phyloP scores from a whole-genome alignment of 495 filamentous ascomycete species.

The Paragyromitra xinjiangensis region DNA sequence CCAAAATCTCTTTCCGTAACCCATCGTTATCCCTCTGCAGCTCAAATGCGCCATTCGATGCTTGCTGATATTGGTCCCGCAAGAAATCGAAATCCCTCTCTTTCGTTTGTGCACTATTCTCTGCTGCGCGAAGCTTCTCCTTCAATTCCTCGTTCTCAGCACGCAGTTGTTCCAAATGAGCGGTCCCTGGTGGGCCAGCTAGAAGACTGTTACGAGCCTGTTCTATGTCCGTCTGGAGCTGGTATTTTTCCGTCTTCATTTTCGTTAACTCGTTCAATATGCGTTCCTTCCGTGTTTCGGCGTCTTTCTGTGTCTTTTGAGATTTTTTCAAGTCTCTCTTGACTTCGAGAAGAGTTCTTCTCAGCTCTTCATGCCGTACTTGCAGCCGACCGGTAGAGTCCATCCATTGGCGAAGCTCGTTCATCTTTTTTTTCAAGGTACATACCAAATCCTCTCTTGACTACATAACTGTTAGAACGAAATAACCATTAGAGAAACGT shows the following conservation, averaged over 20 bases:
- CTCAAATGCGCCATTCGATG: conserved; percentile 66
- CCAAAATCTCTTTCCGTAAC: conserved; percentile 63
- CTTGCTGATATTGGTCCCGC: conserved; percentile 70
- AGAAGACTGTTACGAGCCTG: conserved; percentile 23
- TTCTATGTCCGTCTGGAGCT: conserved; percentile 15
- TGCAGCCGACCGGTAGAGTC: conserved; percentile 51
- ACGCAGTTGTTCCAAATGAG: conserved; percentile 42
- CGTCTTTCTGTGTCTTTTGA: conserved; percentile 20
- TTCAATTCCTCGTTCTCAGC: conserved; percentile 61
- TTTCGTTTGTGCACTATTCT: conserved; percentile 61
- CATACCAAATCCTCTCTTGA: conserved; percentile 36
- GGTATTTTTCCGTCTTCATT: conserved; percentile 24
- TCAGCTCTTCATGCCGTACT: conserved; percentile 41
- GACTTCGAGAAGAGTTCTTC: conserved; percentile 14
- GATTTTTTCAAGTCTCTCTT: conserved; percentile 28
- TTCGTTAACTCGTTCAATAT: conserved; percentile 42
- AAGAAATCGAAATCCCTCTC: conserved; percentile 67
- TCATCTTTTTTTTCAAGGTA: conserved; percentile 29
- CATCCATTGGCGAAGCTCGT: conserved; percentile 49
- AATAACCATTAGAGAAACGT: not conserved
- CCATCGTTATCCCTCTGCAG: conserved; percentile 63
- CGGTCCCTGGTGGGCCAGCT: conserved; percentile 35
- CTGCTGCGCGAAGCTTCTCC: conserved; percentile 62
- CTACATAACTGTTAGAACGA: conserved; percentile 31
- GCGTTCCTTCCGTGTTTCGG: conserved; percentile 42